Conservation (phyloP, 768 basidiomycete species). For the Boletus sp. region DNA sequence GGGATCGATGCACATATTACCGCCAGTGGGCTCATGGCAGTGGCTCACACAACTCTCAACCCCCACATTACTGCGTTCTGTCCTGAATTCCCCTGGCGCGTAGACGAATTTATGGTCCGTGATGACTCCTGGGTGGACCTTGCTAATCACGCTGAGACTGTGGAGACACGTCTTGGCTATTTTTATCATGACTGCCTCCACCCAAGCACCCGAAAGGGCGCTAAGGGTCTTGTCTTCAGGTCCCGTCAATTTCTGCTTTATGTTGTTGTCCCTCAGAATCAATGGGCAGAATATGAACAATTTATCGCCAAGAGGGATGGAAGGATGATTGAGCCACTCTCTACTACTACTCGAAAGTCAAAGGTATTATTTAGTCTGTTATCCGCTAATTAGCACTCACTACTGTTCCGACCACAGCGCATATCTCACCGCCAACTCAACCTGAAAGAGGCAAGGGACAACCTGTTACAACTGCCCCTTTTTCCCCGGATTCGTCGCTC, state of each 20-base stretch:
- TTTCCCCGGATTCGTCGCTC: too few species aligned
- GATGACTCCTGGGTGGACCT: not conserved
- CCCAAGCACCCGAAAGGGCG: too few species aligned
- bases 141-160: not conserved
- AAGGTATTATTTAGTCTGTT: too few species aligned
- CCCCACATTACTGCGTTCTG: not conserved
- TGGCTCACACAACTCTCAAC: not conserved
- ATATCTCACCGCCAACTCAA: too few species aligned
- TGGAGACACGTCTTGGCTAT: not conserved
- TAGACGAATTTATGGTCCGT: not conserved
- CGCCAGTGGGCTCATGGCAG: not conserved
- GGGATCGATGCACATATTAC: not conserved
- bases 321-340: too few species aligned
- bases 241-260: not conserved
- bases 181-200: not conserved
- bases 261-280: not conserved
- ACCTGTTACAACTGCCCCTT: too few species aligned
- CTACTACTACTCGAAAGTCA: too few species aligned
- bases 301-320: not conserved
- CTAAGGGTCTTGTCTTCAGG: not conserved
- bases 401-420: too few species aligned
- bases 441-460: too few species aligned
- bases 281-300: not conserved
- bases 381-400: too few species aligned
- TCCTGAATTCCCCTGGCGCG: not conserved